phyloP scores from a whole-genome alignment of 768 basidiomycete species.

The Boletus subparvulus region DNA sequence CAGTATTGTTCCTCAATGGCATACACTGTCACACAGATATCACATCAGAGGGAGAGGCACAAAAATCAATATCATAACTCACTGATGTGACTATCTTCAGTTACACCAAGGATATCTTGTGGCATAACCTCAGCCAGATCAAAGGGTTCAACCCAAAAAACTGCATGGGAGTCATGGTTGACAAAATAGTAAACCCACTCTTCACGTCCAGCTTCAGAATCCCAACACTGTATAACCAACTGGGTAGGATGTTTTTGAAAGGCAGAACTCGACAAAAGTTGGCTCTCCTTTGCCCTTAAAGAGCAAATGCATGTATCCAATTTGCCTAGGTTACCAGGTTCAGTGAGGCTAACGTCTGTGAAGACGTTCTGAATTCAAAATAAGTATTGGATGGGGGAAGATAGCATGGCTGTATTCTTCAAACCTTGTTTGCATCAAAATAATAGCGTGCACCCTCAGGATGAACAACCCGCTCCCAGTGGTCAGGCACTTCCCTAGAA shows the following conservation, averaged over 20 bases:
- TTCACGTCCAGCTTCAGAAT: not conserved
- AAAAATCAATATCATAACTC: not conserved
- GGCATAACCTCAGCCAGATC: not conserved
- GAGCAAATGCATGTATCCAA: not conserved
- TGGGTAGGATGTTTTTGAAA: not conserved
- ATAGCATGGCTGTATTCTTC: not conserved
- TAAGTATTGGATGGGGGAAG: not conserved
- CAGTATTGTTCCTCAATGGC: not conserved
- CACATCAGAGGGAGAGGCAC: not conserved
- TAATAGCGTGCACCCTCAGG: slow-evolving; percentile 1
- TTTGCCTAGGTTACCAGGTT: not conserved
- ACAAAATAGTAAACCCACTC: not conserved
- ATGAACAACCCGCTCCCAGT: not conserved
- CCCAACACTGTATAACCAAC: not conserved
- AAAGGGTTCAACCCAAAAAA: not conserved
- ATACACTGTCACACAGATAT: not conserved
- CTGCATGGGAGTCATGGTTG: not conserved
- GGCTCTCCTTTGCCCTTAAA: not conserved
- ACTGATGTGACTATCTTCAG: not conserved
- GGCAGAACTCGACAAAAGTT: not conserved
- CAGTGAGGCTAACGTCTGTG: not conserved
- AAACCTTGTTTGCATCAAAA: not conserved
- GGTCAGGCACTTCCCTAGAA: not conserved
- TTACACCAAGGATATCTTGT: not conserved
- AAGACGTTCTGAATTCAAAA: not conserved